Conservation (phyloP, 352 stramenopile species). For the Globisporangium uncinulatum region DNA sequence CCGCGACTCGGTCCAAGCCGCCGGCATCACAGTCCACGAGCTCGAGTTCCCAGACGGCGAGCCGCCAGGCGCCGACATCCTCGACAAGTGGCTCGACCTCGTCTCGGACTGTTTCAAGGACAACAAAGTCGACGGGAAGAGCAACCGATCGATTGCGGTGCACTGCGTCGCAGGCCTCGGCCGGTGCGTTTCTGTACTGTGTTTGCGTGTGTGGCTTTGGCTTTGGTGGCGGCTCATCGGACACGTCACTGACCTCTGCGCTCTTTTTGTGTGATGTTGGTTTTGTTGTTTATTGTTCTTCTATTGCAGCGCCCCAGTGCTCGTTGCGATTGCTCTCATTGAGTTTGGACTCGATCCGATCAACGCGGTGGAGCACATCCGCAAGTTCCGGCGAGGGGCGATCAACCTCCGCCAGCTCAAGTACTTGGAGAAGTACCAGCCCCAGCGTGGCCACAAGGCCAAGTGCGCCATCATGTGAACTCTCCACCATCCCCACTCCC, state of each 20-base stretch:
- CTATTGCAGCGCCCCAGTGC: constrained; percentile 85
- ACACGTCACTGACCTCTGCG: background rate
- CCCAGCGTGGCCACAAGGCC: constrained; percentile 58
- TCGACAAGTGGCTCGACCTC: constrained; percentile 93
- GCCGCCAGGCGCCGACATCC: constrained; percentile 88
- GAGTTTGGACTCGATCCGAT: constrained; percentile 95
- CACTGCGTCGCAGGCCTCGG: constrained; percentile 98
- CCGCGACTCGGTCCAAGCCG: constrained; percentile 85
- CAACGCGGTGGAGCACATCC: constrained; percentile 97
- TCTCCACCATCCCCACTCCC: background rate
- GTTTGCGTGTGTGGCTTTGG: background rate
- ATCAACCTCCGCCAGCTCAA: constrained; percentile 98
- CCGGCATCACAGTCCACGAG: constrained; percentile 91
- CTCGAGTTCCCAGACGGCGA: constrained; percentile 97
- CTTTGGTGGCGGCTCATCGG: background rate
- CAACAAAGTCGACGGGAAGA: constrained; percentile 52
- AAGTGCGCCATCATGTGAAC: constrained; percentile 86
- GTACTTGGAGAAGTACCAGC: constrained; percentile 96
- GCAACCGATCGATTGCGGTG: constrained; percentile 91
- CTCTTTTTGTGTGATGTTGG: constrained; percentile 8
- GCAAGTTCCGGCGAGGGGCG: constrained; percentile 90
- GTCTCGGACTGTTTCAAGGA: constrained; percentile 94
- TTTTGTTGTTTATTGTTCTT: constrained; percentile 4
- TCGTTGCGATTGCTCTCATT: constrained; percentile 98
- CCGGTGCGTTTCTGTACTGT: constrained; percentile 41